A percentile compares a stretch with the other conserved stretches of the same genome.
phyloP scores from a whole-genome alignment of 1,284 basidiomycete genomes.

The Phenoliferia sp. region DNA sequence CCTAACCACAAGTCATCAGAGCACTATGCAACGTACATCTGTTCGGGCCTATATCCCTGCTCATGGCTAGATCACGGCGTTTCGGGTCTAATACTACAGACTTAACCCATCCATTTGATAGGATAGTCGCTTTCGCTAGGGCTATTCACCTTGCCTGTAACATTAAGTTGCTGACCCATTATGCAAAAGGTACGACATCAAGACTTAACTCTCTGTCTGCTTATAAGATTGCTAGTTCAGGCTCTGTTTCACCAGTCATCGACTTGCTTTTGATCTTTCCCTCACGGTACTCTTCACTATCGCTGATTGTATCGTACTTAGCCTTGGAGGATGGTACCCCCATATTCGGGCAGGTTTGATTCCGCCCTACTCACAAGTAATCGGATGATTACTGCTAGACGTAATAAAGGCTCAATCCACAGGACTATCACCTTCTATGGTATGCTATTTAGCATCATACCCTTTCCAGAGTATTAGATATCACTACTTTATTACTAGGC shows the following conservation, averaged over 20 bases:
- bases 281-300: conserved; percentile 35
- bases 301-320: conserved; percentile 25
- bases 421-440: conserved; percentile 20
- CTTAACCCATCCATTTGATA: conserved; percentile 26
- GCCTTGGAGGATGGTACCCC: conserved; percentile 28
- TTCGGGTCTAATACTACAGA: conserved; percentile 36
- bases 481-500: conserved; percentile 12
- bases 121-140: conserved; percentile 36
- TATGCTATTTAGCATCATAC: background rate
- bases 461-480: conserved; percentile 14
- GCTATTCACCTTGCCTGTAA: conserved; percentile 32
- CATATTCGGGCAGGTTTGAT: conserved; percentile 17
- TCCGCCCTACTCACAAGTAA: conserved; percentile 15
- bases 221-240: conserved; percentile 32
- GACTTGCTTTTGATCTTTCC: conserved; percentile 34
- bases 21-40: conserved; percentile 34
- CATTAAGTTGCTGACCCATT: conserved; percentile 33
- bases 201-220: conserved; percentile 26
- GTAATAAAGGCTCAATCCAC: conserved; percentile 11
- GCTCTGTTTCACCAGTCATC: conserved; percentile 35
- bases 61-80: conserved; percentile 36
- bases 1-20: conserved; percentile 31
- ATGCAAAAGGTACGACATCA: conserved; percentile 34
- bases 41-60: conserved; percentile 34
- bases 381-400: conserved; percentile 1